These are phyloP conservation scores for Cordyceps fumosorosea DNA, from an alignment of 2,329 filamentous ascomycete genomes.

Conservation along the genomic window DNA sequence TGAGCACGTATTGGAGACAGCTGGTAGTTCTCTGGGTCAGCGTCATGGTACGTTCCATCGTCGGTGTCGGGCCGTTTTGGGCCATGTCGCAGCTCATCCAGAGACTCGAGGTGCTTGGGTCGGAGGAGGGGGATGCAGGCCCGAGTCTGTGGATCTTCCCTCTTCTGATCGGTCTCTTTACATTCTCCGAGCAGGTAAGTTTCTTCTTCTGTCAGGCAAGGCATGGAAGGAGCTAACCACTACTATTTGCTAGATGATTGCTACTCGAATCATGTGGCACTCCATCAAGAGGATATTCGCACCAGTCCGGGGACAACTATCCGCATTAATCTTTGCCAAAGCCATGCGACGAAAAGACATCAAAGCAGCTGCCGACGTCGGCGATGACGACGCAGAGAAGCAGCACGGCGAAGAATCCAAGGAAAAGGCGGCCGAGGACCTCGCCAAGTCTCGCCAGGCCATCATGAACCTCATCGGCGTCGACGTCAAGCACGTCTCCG, in stretches of 20 bases:
- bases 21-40: neutral
- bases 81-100: slow-evolving; percentile 8
- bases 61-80: slow-evolving; percentile 7
- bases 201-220: slow-evolving; percentile 50
- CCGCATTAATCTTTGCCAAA: slow-evolving; percentile 71
- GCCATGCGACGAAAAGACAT: slow-evolving; percentile 71
- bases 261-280: slow-evolving; percentile 61
- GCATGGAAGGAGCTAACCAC: neutral
- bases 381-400: slow-evolving; percentile 20
- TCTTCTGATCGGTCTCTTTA: slow-evolving; percentile 48
- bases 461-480: slow-evolving; percentile 73
- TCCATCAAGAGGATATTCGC: slow-evolving; percentile 56
- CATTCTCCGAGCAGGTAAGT: slow-evolving; percentile 57
- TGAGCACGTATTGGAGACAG: neutral
- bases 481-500: slow-evolving; percentile 61
- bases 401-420: slow-evolving; percentile 26
- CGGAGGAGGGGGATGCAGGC: neutral
- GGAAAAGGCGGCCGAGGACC: slow-evolving; percentile 35
- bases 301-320: slow-evolving; percentile 62
- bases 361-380: slow-evolving; percentile 49
- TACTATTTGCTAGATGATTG: slow-evolving; percentile 53
- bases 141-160: slow-evolving; percentile 29
- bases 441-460: slow-evolving; percentile 51
- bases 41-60: neutral
- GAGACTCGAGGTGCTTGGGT: neutral